These are phyloP conservation scores for Talaromyces pinophilus DNA, from an alignment of 2,329 filamentous ascomycete species.

Conservation along the genomic window DNA sequence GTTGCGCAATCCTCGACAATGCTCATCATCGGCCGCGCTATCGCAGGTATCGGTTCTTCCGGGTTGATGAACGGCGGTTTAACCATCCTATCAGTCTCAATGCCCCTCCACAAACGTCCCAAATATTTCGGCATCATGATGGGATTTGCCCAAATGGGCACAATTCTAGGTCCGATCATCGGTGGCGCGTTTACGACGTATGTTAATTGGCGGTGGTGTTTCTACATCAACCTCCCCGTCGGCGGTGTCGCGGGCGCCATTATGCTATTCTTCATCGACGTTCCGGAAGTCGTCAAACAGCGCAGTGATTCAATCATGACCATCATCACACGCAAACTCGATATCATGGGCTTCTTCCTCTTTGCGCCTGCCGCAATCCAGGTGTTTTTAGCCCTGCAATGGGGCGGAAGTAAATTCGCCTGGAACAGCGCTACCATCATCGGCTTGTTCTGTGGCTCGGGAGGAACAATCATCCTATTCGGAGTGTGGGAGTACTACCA, in stretches of 20 bases:
- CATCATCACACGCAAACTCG: slow-evolving; percentile 20
- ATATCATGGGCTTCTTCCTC: slow-evolving; percentile 20
- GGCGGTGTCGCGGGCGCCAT: slow-evolving; percentile 20
- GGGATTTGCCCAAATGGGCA: slow-evolving; percentile 19
- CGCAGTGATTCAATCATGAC: slow-evolving; percentile 13
- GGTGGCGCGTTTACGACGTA: slow-evolving; percentile 49
- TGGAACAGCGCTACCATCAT: slow-evolving; percentile 25
- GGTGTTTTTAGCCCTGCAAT: slow-evolving; percentile 26
- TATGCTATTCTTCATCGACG: slow-evolving; percentile 23
- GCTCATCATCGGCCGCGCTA: slow-evolving; percentile 40
- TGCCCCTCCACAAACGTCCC: slow-evolving; percentile 22
- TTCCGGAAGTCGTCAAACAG: slow-evolving; percentile 19
- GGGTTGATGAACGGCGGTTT: slow-evolving; percentile 35
- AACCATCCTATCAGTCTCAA: slow-evolving; percentile 20
- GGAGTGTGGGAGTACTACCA: slow-evolving; percentile 27
- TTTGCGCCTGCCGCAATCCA: slow-evolving; percentile 25
- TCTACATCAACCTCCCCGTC: slow-evolving; percentile 30
- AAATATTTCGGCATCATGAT: slow-evolving; percentile 24
- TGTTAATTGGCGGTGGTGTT: slow-evolving; percentile 51
- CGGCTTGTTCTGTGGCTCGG: slow-evolving; percentile 26
- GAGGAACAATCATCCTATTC: slow-evolving; percentile 28
- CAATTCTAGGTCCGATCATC: slow-evolving; percentile 38
- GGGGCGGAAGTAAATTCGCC: slow-evolving; percentile 23
- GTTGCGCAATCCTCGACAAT: slow-evolving; percentile 35
- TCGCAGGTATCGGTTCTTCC: slow-evolving; percentile 37